Evolutionary conservation across 2,329 filamentous ascomycete species (phyloP).

Genomic region (Chaetomium sp.): DNA sequence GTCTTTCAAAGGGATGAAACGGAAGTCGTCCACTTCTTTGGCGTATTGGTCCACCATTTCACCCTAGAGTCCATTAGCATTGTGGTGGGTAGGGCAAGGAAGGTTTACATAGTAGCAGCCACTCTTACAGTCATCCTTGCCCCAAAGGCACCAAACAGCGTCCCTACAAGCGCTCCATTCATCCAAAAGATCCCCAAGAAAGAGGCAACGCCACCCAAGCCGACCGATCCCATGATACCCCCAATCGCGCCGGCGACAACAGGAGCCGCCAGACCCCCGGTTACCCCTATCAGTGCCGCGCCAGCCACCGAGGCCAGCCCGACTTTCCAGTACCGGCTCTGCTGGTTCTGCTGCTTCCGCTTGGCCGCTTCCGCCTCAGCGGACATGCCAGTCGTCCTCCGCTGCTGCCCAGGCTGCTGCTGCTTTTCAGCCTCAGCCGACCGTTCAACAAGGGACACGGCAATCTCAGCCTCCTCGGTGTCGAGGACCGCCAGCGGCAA

Average conservation of each 20-base stretch:
- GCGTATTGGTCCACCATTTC: slow-evolving; percentile 85
- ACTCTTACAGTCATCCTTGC: slow-evolving; percentile 57
- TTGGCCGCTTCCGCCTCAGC: slow-evolving; percentile 72
- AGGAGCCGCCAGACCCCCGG: slow-evolving; percentile 83
- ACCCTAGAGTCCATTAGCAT: slow-evolving; percentile 39
- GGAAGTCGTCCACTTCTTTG: slow-evolving; percentile 74
- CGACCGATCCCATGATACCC: slow-evolving; percentile 76
- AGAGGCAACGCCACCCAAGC: slow-evolving; percentile 76
- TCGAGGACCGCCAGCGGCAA: slow-evolving; percentile 57
- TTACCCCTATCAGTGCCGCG: slow-evolving; percentile 84
- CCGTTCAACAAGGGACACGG: slow-evolving; percentile 65
- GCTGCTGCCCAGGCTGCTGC: slow-evolving; percentile 23
- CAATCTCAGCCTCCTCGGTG: slow-evolving; percentile 67
- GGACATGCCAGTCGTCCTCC: slow-evolving; percentile 44
- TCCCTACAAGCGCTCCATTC: slow-evolving; percentile 77
- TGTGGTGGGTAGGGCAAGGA: neutral
- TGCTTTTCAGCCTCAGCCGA: slow-evolving; percentile 36
- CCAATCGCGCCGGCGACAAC: slow-evolving; percentile 81
- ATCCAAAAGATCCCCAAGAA: slow-evolving; percentile 83
- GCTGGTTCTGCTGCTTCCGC: slow-evolving; percentile 63
- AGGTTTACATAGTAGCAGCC: no score
- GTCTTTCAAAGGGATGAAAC: slow-evolving; percentile 66
- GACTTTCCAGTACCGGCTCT: slow-evolving; percentile 78
- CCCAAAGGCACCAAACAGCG: slow-evolving; percentile 83
- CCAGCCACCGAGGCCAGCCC: slow-evolving; percentile 83